These are phyloP conservation scores for Rhododendron ovatum DNA, from an alignment of 148 eudicot genomes.

Conservation along the genomic window DNA sequence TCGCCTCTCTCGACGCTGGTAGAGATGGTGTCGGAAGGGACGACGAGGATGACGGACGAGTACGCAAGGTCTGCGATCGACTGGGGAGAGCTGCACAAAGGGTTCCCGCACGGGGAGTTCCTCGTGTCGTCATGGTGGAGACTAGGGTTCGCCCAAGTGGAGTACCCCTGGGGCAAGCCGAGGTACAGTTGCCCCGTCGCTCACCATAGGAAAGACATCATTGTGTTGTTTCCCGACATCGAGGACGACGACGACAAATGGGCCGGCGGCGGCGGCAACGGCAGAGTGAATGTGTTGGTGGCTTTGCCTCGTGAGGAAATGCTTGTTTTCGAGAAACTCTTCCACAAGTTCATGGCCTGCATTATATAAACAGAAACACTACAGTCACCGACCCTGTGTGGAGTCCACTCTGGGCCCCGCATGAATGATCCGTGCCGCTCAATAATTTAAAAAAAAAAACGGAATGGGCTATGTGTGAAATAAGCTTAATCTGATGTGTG, in stretches of 20 bases:
- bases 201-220: constrained; percentile 71
- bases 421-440: no score
- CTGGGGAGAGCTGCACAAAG: constrained; percentile 76
- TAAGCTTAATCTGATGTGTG: no score
- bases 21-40: constrained; percentile 56
- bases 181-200: constrained; percentile 86
- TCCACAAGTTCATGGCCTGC: constrained; percentile 31
- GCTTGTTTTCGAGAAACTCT: constrained; percentile 50
- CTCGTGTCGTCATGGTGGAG: constrained; percentile 92
- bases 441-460: no score
- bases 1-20: constrained; percentile 47
- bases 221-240: constrained; percentile 70
- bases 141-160: constrained; percentile 67
- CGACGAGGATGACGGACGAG: constrained; percentile 62
- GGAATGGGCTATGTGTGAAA: no score
- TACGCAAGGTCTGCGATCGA: constrained; percentile 79
- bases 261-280: constrained; percentile 15
- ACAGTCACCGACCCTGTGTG: no score
- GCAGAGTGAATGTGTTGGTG: constrained; percentile 62
- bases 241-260: constrained; percentile 11
- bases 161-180: constrained; percentile 92
- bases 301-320: constrained; percentile 79
- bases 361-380: neutral
- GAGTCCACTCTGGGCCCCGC: no score
- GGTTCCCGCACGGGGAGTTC: constrained; percentile 85